A percentile compares a stretch with the other conserved stretches of the same genome.
Evolutionary conservation across 768 basidiomycete species (phyloP).

Genomic region (Artomyces pyxidatus): DNA sequence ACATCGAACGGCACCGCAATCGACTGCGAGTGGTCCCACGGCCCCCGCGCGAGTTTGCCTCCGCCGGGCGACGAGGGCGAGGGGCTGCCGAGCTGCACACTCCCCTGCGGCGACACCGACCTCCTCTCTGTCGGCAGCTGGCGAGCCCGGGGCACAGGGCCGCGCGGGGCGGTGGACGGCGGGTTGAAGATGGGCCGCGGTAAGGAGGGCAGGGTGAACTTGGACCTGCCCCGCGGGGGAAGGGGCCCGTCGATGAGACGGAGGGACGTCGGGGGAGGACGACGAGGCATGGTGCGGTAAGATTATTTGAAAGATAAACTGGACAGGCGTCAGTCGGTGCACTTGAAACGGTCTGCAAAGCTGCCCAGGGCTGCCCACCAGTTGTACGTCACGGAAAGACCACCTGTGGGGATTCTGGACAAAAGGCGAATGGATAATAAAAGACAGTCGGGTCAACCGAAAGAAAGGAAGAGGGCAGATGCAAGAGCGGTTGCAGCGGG

Average conservation of each 20-base stretch:
- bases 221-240: constrained; percentile 51
- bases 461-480: too few relatives aligned
- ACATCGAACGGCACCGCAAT: constrained; percentile 37
- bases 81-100: constrained; percentile 1
- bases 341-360: too few relatives aligned
- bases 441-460: too few relatives aligned
- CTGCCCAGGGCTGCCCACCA: too few relatives aligned
- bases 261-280: constrained; percentile 59
- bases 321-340: too few relatives aligned
- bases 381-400: too few relatives aligned
- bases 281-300: constrained; percentile 59
- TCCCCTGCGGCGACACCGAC: constrained; percentile 22
- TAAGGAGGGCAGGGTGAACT: constrained; percentile 58
- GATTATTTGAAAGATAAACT: too few relatives aligned
- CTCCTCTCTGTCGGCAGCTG: background rate
- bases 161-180: constrained; percentile 1
- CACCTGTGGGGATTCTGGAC: too few relatives aligned
- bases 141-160: background rate
- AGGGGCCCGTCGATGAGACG: constrained; percentile 53
- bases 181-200: constrained; percentile 41
- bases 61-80: constrained; percentile 16
- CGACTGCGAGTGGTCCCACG: constrained; percentile 51
- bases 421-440: too few relatives aligned
- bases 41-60: constrained; percentile 32
- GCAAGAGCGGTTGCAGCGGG: too few relatives aligned